Percentiles rank a stretch among this genome's conserved stretches.
phyloP scores from a whole-genome alignment of 2,329 filamentous ascomycete genomes.

The Aspergillus pseudoviridinutans region DNA sequence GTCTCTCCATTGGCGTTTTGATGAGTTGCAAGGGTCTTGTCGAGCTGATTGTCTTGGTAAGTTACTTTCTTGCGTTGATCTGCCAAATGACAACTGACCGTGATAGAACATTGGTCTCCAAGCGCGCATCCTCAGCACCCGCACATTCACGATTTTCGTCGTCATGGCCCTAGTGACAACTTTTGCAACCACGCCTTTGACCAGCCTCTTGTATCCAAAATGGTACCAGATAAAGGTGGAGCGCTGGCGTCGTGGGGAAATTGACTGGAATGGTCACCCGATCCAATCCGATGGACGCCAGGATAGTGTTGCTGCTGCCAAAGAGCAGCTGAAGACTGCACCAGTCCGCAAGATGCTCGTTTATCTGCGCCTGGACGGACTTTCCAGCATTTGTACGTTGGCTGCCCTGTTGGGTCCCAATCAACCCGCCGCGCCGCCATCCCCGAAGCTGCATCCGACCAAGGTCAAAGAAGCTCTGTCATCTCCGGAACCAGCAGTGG shows the following conservation, averaged over 20 bases:
- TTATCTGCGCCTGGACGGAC: constrained; percentile 78
- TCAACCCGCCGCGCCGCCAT: constrained; percentile 33
- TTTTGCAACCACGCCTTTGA: constrained; percentile 75
- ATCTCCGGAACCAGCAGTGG: constrained; percentile 16
- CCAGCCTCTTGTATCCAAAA: constrained; percentile 68
- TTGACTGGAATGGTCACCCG: constrained; percentile 75
- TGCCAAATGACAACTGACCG: neutral
- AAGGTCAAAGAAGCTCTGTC: constrained; percentile 19
- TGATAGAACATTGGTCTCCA: constrained; percentile 73
- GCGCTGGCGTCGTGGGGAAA: constrained; percentile 76
- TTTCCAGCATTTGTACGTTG: constrained; percentile 76
- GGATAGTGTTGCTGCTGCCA: constrained; percentile 36
- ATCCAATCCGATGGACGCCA: constrained; percentile 42
- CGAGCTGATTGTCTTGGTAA: constrained; percentile 86
- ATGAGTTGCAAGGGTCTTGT: constrained; percentile 98
- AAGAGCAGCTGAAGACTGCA: constrained; percentile 48
- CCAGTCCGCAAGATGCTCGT: constrained; percentile 67
- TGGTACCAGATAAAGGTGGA: constrained; percentile 72
- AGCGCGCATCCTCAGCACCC: constrained; percentile 71
- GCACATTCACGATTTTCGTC: constrained; percentile 90
- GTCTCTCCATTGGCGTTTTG: constrained; percentile 77
- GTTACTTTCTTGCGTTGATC: constrained; percentile 21
- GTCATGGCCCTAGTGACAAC: constrained; percentile 90
- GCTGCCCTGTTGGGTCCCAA: constrained; percentile 71
- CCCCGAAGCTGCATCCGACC: constrained; percentile 29